A percentile compares a stretch with the other conserved stretches of the same genome.
These are phyloP conservation scores for Colletotrichum truncatum DNA, from an alignment of 2,329 filamentous ascomycete species.

Conservation along the genomic window DNA sequence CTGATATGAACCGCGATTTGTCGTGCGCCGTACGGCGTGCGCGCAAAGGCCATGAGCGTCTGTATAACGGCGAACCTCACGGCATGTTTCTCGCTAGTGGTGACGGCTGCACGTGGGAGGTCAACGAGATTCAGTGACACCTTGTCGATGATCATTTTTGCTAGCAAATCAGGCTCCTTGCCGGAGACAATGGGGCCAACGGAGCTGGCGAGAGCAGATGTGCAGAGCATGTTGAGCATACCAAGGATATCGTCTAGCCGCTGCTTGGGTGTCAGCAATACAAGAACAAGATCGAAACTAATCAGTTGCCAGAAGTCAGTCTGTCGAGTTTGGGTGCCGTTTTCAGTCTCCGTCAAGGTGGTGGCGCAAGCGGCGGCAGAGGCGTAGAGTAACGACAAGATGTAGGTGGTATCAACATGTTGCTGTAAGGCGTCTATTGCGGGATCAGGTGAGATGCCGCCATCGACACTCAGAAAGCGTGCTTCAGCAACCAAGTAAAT, in stretches of 20 bases:
- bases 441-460: constrained; percentile 51
- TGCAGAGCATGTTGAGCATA: constrained; percentile 73
- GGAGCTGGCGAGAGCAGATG: constrained; percentile 69
- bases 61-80: constrained; percentile 58
- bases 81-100: constrained; percentile 49
- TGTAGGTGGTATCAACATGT: constrained; percentile 70
- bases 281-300: constrained; percentile 71
- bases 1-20: constrained; percentile 75
- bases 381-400: constrained; percentile 73
- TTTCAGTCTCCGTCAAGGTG: constrained; percentile 41
- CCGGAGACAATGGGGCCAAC: constrained; percentile 71
- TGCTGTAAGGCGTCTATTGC: constrained; percentile 47
- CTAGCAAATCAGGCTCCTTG: constrained; percentile 53
- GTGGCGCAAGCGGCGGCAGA: constrained; percentile 68
- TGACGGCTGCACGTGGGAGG: constrained; percentile 53
- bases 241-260: constrained; percentile 68
- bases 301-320: constrained; percentile 73
- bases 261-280: constrained; percentile 75
- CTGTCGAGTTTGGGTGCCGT: constrained; percentile 40
- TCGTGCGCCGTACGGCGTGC: constrained; percentile 68
- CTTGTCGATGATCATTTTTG: constrained; percentile 64
- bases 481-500: constrained; percentile 67
- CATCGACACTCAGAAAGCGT: constrained; percentile 58
- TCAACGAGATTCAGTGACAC: constrained; percentile 72
- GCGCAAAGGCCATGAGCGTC: constrained; percentile 68